Conservation (phyloP, 2,329 filamentous ascomycete genomes). For the Balansia obtecta region DNA sequence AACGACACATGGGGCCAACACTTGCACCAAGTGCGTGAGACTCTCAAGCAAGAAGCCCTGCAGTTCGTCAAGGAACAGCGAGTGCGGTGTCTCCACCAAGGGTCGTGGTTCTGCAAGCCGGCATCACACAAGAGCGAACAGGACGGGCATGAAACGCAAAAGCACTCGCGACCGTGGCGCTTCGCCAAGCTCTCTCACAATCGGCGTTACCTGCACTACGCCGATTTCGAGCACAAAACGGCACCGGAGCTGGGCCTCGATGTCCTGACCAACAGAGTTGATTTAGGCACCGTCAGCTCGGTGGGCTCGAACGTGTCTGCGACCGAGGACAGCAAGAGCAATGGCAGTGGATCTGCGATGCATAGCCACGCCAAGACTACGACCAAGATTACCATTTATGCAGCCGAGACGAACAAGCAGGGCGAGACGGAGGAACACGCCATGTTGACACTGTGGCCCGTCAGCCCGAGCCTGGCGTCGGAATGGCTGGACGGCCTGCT, state of each 20-base stretch:
- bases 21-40: slow-evolving; percentile 78
- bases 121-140: slow-evolving; percentile 25
- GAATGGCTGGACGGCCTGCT: slow-evolving; percentile 95
- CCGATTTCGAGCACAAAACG: slow-evolving; percentile 61
- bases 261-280: slow-evolving; percentile 66
- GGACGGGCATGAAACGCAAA: slow-evolving; percentile 14
- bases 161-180: slow-evolving; percentile 52
- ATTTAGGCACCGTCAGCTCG: slow-evolving; percentile 77
- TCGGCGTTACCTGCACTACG: slow-evolving; percentile 78
- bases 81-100: slow-evolving; percentile 75
- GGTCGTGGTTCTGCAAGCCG: slow-evolving; percentile 68
- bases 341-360: slow-evolving; percentile 28
- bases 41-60: slow-evolving; percentile 78
- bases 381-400: slow-evolving; percentile 84
- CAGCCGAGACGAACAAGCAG: slow-evolving; percentile 23
- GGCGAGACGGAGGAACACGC: slow-evolving; percentile 48
- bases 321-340: slow-evolving; percentile 36
- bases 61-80: slow-evolving; percentile 97
- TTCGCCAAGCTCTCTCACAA: slow-evolving; percentile 88
- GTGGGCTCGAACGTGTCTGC: slow-evolving; percentile 88
- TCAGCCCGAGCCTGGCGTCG: slow-evolving; percentile 70
- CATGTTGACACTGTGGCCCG: slow-evolving; percentile 72
- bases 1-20: slow-evolving; percentile 92
- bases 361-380: slow-evolving; percentile 35
- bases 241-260: slow-evolving; percentile 59